Conservation (phyloP, 495 filamentous ascomycete genomes). For the Neurospora tetrasperma region DNA sequence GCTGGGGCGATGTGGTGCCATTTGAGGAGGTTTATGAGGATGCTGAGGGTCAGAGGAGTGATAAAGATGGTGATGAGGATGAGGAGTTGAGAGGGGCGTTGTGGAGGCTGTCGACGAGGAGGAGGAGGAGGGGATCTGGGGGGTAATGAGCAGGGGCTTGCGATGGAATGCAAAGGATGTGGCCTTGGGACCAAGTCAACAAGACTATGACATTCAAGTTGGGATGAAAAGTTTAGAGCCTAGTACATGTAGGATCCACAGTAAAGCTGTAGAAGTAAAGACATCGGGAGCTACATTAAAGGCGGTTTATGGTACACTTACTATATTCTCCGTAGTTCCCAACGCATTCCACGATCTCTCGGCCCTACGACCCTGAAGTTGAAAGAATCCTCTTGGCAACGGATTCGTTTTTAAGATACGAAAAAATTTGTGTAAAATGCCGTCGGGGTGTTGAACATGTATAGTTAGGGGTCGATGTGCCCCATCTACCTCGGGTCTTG, state of each 20-base stretch:
- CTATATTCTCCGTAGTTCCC: background rate
- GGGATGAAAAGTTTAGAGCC: background rate
- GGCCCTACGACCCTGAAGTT: background rate
- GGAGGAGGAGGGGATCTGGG: background rate
- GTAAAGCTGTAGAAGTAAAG: background rate
- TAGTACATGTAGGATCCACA: background rate
- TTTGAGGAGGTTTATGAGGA: constrained; percentile 7
- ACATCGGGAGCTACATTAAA: background rate
- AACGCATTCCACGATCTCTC: background rate
- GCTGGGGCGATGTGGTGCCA: constrained; percentile 20
- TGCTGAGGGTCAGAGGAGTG: background rate
- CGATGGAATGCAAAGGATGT: background rate
- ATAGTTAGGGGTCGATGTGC: background rate
- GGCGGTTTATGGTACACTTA: background rate
- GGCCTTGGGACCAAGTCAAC: background rate
- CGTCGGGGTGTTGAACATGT: background rate
- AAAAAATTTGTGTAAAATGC: background rate
- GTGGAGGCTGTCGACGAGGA: background rate
- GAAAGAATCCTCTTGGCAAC: background rate
- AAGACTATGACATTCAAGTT: background rate
- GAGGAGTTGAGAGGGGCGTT: constrained; percentile 3
- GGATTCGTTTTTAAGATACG: background rate
- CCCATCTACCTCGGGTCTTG: background rate
- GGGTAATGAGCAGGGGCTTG: background rate
- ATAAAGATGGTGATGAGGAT: background rate